Base-by-base conservation (phyloP, 2,329 filamentous ascomycete genomes). In the Neofusicoccum umdonicola region DNA sequence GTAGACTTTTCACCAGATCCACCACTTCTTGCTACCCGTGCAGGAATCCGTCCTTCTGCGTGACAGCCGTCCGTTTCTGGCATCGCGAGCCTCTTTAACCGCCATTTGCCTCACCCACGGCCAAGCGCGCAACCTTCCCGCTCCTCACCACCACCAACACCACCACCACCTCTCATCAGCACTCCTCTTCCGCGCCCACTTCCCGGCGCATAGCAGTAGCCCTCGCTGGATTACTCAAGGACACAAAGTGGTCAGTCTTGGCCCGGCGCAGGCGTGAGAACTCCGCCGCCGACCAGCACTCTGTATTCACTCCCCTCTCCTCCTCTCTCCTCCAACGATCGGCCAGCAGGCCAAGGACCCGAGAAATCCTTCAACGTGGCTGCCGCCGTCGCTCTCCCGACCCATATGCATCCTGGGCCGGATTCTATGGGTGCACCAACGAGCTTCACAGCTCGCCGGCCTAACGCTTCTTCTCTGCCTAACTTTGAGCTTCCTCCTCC, bases 391-490 rank as follows among this genome's bases (percentile, higher is more conserved):
- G 81, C 85, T 71, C 84, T 83, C 72, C 82, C 84, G 74, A 79
- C 83, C 74, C 85, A 83, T 75, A 89, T 88, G 86, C 84, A 86
- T 79, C 80, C 85, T 75, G 82, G 83, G 74, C 78, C 86, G 73
- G 85, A 88, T 76, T 80, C 81, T 75, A 84, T 88, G 80, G 83
- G 83, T 76, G 81, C 83, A 71, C 83, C 85, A 71, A 82, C 84
- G 74, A 90, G 89, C 80, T 88, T 93, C 75, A 86, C 88, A 70
- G 84, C 88, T 76, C 86, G 90, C 72, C 86, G 90, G 77, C 86
- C 88, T 73, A 89, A 89, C 72, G 87, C 89, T 67, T 86, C 85
- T 65, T 85, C 85, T 70, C 83, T 93, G 67, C 89, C 89, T 65
- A 84, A 79, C 69, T 91, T 91, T 73, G 87, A 90, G 72, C 84